Evolutionary conservation across 1,284 basidiomycete genomes (phyloP).

Genomic region (Pyrrhoderma noxium): DNA sequence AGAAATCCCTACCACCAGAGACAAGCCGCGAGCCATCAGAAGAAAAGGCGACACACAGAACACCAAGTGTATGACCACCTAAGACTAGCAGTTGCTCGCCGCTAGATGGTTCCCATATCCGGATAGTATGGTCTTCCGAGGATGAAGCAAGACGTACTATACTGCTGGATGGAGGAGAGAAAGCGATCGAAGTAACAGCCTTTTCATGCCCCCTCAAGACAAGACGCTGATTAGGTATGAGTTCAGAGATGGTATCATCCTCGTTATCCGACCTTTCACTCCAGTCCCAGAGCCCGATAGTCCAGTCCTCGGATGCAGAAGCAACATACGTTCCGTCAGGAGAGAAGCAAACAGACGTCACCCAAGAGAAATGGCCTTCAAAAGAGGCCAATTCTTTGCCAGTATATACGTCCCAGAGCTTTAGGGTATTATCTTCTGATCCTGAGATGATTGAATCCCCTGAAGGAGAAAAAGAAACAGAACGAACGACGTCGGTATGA

Average conservation of each 20-base stretch:
- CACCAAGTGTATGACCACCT: neutral
- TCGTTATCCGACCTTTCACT: too few relatives aligned
- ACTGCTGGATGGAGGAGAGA: neutral
- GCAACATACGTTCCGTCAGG: slow-evolving; percentile 4
- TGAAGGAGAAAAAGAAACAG: slow-evolving; percentile 8
- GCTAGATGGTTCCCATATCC: slow-evolving; percentile 16
- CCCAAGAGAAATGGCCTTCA: neutral
- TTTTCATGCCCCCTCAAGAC: neutral
- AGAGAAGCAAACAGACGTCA: neutral
- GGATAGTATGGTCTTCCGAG: slow-evolving; percentile 14
- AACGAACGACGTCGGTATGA: neutral
- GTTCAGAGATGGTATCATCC: too few relatives aligned
- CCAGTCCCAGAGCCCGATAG: slow-evolving; percentile 3
- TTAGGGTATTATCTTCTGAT: slow-evolving; percentile 4
- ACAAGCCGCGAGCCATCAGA: slow-evolving; percentile 3
- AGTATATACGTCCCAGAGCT: neutral
- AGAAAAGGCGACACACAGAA: slow-evolving; percentile 4
- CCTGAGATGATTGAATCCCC: slow-evolving; percentile 3
- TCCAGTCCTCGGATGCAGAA: neutral
- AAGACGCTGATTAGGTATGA: too few relatives aligned
- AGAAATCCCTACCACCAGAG: neutral
- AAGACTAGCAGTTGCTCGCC: neutral
- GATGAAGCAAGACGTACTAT: slow-evolving; percentile 8
- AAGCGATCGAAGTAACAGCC: neutral
- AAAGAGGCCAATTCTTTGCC: neutral